Percentiles rank a stretch among this genome's conserved stretches.
Conservation (phyloP, 2,329 filamentous ascomycete genomes). For the Aureobasidium sp. region DNA sequence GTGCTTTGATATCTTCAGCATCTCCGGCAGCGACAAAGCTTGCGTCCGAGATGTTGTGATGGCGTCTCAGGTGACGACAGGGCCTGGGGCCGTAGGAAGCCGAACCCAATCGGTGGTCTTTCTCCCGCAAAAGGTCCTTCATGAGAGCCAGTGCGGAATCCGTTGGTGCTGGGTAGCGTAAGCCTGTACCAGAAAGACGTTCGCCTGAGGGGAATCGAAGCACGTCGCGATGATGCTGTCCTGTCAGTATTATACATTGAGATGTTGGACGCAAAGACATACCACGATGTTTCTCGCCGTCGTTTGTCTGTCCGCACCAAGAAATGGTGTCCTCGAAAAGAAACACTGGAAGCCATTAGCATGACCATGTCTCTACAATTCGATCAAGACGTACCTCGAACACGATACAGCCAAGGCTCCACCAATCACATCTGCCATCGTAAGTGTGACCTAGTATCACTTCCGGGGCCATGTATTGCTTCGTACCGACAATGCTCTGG, state of each 20-base stretch:
- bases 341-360: constrained; percentile 53
- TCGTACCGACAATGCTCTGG: constrained; percentile 84
- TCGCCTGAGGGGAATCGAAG: constrained; percentile 62
- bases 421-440: constrained; percentile 93
- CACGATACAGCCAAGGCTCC: constrained; percentile 90
- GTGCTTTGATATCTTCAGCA: constrained; percentile 80
- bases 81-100: constrained; percentile 15
- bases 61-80: constrained; percentile 13
- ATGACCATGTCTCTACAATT: not conserved
- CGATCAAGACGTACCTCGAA: constrained; percentile 55
- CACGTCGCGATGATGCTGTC: constrained; percentile 59
- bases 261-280: constrained; percentile 27
- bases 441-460: constrained; percentile 76
- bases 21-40: constrained; percentile 71
- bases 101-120: not conserved
- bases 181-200: constrained; percentile 48
- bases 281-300: constrained; percentile 84
- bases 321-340: constrained; percentile 86
- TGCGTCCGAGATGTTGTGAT: constrained; percentile 21
- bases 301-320: constrained; percentile 69
- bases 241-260: not conserved
- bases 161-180: constrained; percentile 49
- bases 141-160: constrained; percentile 72
- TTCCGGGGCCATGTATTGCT: constrained; percentile 97
- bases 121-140: constrained; percentile 53